Conservation (phyloP, 257 asterid genomes). For the Cruciata laevipes region DNA sequence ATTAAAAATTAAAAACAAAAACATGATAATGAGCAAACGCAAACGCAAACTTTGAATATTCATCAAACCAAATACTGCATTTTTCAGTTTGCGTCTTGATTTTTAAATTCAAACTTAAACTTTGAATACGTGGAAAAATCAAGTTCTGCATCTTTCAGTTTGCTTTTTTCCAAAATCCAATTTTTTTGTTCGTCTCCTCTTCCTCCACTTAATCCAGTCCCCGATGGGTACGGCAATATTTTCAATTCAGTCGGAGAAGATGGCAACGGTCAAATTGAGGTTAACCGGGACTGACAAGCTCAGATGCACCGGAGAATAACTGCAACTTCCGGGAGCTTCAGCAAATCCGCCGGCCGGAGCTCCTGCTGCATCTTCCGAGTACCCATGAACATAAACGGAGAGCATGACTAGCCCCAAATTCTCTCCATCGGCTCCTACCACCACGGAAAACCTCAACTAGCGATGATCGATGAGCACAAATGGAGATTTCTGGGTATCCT, state of each 20-base stretch:
- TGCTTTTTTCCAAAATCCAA: no score
- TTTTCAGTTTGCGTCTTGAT: no score
- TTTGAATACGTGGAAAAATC: no score
- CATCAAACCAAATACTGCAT: no score
- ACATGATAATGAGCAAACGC: no score
- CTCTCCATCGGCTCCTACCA: conserved; percentile 87
- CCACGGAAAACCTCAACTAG: conserved; percentile 50
- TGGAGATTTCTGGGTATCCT: conserved; percentile 69
- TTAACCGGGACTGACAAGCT: conserved; percentile 40
- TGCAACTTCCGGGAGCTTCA: conserved; percentile 49
- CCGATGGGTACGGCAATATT: conserved; percentile 10
- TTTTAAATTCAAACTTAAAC: no score
- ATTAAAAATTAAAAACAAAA: no score
- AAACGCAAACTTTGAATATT: neutral
- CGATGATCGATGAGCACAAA: conserved; percentile 81
- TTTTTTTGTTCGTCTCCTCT: neutral
- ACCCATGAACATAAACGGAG: conserved; percentile 69
- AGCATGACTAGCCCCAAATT: conserved; percentile 52
- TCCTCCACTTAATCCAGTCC: neutral
- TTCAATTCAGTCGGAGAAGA: conserved; percentile 3
- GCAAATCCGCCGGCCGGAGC: conserved; percentile 66
- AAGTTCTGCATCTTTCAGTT: no score
- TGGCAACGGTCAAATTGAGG: conserved; percentile 25
- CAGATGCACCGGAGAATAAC: conserved; percentile 53
- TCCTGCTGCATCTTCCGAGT: conserved; percentile 73